These are phyloP conservation scores for Cnidoscolus chayamansa DNA, from an alignment of 441 rosid genomes.

Conservation along the genomic window DNA sequence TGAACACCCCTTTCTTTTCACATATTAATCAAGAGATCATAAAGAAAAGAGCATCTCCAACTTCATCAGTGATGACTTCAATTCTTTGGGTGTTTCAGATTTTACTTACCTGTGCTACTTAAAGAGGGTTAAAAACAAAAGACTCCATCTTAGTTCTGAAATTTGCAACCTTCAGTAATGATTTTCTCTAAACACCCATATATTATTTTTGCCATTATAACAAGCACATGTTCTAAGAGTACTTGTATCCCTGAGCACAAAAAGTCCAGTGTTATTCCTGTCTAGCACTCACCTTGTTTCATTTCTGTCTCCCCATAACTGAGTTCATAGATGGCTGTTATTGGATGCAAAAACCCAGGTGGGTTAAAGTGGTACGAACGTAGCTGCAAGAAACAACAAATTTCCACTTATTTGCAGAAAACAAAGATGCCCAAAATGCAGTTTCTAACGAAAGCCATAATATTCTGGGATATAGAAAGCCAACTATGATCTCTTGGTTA, in stretches of 20 bases:
- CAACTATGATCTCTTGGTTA: no score
- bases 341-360: slow-evolving; percentile 68
- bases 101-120: background rate
- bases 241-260: slow-evolving; percentile 1
- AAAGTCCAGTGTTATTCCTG: slow-evolving; percentile 4
- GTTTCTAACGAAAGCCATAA: background rate
- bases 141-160: background rate
- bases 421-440: background rate
- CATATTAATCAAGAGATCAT: slow-evolving; percentile 2
- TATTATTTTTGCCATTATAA: background rate
- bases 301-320: slow-evolving; percentile 83
- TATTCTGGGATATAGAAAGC: background rate
- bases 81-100: background rate
- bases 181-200: background rate
- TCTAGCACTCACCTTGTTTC: slow-evolving; percentile 63
- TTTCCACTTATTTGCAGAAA: background rate
- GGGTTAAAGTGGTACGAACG: slow-evolving; percentile 64
- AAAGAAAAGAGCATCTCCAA: background rate
- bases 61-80: slow-evolving; percentile 9
- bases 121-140: background rate
- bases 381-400: slow-evolving; percentile 49
- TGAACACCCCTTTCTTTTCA: background rate
- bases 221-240: background rate
- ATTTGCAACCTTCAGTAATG: background rate
- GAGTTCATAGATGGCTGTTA: slow-evolving; percentile 79